Base-by-base conservation (phyloP, 2,329 filamentous ascomycete species). In the Botrytis galanthina region DNA sequence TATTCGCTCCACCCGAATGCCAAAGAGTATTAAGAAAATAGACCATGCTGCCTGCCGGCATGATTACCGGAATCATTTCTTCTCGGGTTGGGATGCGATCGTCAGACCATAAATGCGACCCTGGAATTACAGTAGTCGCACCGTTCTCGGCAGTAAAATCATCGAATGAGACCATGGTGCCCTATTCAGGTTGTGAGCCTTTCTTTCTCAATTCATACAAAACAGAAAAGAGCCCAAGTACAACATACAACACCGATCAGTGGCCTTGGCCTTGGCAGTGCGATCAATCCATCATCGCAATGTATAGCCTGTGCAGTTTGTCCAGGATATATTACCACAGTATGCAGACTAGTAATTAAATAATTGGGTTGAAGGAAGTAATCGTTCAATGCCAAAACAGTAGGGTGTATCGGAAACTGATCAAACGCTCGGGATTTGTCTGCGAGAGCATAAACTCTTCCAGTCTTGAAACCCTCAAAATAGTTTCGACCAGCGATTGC, bases 371-470 rank as follows among this genome's bases (percentile, higher is more conserved):
- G 81, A 66, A 84, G 75, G 72, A 84, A 84, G 73, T 82, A 84
- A 70, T 83, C 82, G 71, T 83, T 83, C 70, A 84, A 74, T 26
- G 82, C 81, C 70, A 83, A 74, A 4, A 83, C 81, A 29, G 81
- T 81, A 16, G 82, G 81, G 26, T 84, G 78, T 16, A 83, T 81
- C 8, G 79, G 76, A 72, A 83, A 83, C 73, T 81, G 81, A 74
- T 84, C 82, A 73, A 84, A 83, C 3, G 77, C 79, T 54, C 82
- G 77, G 48, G 79, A 81, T 74, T 84, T 84, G 74, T 84, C 83
- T 32, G 82, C 76, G 10, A 84, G 74, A 18, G 82, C 82, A 73
- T 84, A 84, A 42, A 84, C 82, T 26, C 83, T 74, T 57, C 79
- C 80, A 1, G 83, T 84, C 37, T 82, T 80, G 70, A 79, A 79